Evolutionary conservation across 2,329 filamentous ascomycete genomes (phyloP).

Genomic region (Diatrype stigma): DNA sequence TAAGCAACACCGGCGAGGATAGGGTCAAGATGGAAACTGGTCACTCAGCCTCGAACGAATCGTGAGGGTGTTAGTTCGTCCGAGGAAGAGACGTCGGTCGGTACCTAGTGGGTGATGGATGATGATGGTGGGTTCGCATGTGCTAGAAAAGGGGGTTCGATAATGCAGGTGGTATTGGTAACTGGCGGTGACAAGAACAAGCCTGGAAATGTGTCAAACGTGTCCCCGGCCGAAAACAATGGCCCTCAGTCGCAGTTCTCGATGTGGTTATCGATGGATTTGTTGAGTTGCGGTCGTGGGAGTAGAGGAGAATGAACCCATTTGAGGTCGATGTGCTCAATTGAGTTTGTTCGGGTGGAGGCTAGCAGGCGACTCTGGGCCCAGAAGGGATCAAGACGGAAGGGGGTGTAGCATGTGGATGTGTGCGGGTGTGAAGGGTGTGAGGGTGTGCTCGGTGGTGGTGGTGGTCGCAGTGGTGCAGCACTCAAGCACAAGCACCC

Average conservation of each 20-base stretch:
- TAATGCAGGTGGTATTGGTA: not conserved
- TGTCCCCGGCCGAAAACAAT: no score
- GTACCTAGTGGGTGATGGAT: not conserved
- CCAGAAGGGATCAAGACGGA: not conserved
- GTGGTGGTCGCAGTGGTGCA: no score
- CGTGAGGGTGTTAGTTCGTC: not conserved
- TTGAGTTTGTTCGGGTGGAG: no score
- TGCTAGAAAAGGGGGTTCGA: not conserved
- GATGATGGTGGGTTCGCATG: not conserved
- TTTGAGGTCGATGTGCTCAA: no score
- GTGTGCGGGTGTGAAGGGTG: not conserved
- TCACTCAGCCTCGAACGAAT: not conserved
- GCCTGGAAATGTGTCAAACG: no score
- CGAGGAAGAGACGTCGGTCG: not conserved
- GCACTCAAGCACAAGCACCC: not conserved
- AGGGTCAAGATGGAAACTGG: not conserved
- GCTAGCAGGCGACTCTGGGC: not conserved
- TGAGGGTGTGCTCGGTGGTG: no score
- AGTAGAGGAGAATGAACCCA: no score
- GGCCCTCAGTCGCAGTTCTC: no score
- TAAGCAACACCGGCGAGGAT: not conserved
- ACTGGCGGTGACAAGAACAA: no score
- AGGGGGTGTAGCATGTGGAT: not conserved
- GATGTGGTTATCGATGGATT: no score
- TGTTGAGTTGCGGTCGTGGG: no score